Evolutionary conservation across 495 filamentous ascomycete genomes (phyloP), one percentile per base, ranked within the genome.

Genomic region (Stereocaulon alpinum): DNA sequence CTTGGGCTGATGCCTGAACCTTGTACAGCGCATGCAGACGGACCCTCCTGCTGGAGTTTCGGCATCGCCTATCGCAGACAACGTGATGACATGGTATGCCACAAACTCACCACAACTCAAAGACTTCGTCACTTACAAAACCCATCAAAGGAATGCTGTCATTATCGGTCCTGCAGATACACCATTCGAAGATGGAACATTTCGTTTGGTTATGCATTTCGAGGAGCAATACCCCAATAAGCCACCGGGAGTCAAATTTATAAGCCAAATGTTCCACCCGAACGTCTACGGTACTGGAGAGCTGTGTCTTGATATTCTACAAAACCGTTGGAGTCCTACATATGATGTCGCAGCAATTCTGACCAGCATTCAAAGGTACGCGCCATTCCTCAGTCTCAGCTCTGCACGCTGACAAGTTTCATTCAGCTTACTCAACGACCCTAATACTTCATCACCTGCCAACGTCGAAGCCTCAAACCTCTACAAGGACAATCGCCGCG

Each of bases 211-310:
- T 52, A 97, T 98, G 93, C 91, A 96, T 66, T 98, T 98, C 61
- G 93, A 97, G 68, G 93, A 98, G 68, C 89, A 93, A 61, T 98
- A 98, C 66, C 93, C 93, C 14, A 98, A 97, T 74, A 97, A 97
- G 69, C 93, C 93, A 2, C 93, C 93, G 0, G 87, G 89, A 2
- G 93, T 97, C 70, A 97, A 97, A 69, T 98, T 98, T 71, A 95
- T 97, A 73, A 95, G 89, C 71, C 82, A 90, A 67, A 98, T 98
- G 93, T 98, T 98, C 73, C 93, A 98, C 67, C 93, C 93, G 3
- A 98, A 98, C 65, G 93, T 98, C 32, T 98, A 98, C 68, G 90
- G 87, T 30, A 96, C 92, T 3, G 93, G 93, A 20, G 93, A 98
- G 75, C 81, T 98, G 34, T 98, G 93, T 69, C 77, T 98, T 61